phyloP scores from a whole-genome alignment of 2,329 filamentous ascomycete genomes.

The Aspergillus oerlinghausenensis region DNA sequence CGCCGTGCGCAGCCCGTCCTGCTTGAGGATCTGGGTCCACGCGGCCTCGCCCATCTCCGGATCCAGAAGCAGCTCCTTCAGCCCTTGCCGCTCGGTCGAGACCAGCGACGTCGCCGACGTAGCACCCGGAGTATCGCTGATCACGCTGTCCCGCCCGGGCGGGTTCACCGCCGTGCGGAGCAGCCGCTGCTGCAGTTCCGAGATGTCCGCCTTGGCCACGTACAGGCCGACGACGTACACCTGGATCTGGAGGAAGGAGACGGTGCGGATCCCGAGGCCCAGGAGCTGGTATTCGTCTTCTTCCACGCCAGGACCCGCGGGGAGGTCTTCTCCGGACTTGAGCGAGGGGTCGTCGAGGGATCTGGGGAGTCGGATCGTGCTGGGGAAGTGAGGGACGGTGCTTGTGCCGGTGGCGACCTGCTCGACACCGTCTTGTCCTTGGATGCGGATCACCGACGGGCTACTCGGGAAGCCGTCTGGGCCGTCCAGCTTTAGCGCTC shows the following conservation, averaged over 20 bases:
- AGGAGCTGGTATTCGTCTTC: constrained; percentile 70
- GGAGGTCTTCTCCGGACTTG: constrained; percentile 34
- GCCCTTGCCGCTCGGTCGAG: constrained; percentile 69
- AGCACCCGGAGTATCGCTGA: constrained; percentile 48
- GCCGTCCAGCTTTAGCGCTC: constrained; percentile 37
- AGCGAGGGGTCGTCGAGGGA: constrained; percentile 30
- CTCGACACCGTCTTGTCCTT: constrained; percentile 59
- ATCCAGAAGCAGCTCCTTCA: constrained; percentile 67
- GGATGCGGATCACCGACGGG: constrained; percentile 31
- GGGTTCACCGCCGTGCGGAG: constrained; percentile 60
- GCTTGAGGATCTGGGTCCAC: constrained; percentile 67
- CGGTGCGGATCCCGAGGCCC: constrained; percentile 80
- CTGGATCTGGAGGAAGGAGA: constrained; percentile 83
- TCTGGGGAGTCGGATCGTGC: constrained; percentile 60
- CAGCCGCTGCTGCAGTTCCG: constrained; percentile 71
- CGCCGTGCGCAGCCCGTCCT: constrained; percentile 66
- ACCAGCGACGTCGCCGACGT: constrained; percentile 74
- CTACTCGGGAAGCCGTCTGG: constrained; percentile 33
- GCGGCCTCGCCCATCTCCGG: constrained; percentile 63
- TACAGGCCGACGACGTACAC: constrained; percentile 96
- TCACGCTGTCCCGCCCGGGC: constrained; percentile 13
- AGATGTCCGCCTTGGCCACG: constrained; percentile 76
- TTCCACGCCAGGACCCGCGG: constrained; percentile 31
- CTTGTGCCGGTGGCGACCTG: constrained; percentile 76
- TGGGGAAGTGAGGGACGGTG: constrained; percentile 74